Conservation (phyloP, 495 filamentous ascomycete species). For the Penicillium bialowiezense region DNA sequence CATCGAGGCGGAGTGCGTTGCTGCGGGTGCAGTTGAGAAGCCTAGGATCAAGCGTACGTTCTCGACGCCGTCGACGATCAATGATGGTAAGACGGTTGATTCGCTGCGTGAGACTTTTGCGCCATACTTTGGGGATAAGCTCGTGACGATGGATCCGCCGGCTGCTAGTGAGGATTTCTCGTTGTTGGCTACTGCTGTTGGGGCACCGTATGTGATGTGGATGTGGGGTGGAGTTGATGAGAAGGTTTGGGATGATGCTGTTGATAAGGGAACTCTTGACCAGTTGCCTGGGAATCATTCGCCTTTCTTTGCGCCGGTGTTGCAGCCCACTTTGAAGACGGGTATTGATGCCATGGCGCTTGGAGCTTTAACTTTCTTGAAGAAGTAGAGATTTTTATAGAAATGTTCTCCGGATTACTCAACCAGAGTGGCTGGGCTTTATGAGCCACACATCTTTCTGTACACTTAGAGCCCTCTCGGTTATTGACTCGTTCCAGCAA, state of each 20-base stretch:
- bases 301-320: conserved; percentile 56
- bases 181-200: conserved; percentile 49
- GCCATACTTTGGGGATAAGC: conserved; percentile 38
- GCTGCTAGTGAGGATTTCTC: conserved; percentile 57
- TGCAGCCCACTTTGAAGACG: conserved; percentile 56
- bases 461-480: no score
- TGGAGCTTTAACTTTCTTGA: conserved; percentile 48
- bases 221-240: conserved; percentile 52
- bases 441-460: no score
- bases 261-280: conserved; percentile 38
- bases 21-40: conserved; percentile 34
- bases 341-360: conserved; percentile 55
- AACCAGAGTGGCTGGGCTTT: no score
- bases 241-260: conserved; percentile 45
- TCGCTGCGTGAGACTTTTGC: conserved; percentile 39
- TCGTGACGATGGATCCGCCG: conserved; percentile 23
- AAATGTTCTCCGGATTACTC: no score
- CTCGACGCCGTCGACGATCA: conserved; percentile 49
- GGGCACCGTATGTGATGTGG: conserved; percentile 54
- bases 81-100: conserved; percentile 43
- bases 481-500: no score
- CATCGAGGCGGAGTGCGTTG: conserved; percentile 52
- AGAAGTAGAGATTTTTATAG: neutral
- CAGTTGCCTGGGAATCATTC: conserved; percentile 57
- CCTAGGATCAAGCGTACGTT: conserved; percentile 36